These are phyloP conservation scores for Tympanopsis confertula DNA, from an alignment of 2,329 filamentous ascomycete species.

Conservation along the genomic window DNA sequence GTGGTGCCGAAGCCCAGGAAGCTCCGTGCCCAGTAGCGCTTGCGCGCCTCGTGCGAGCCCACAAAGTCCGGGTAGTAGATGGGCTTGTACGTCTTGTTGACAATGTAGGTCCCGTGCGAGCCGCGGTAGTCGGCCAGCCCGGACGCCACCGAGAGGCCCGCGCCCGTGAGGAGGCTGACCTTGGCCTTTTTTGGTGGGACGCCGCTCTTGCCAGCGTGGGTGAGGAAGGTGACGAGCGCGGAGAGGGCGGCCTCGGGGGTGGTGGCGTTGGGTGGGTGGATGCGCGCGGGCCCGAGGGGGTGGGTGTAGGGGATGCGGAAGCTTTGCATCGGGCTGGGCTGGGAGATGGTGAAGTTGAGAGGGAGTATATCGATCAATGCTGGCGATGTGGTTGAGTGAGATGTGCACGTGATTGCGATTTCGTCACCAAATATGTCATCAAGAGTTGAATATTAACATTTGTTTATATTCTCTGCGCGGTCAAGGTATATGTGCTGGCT, in stretches of 20 bases:
- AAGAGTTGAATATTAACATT: no score
- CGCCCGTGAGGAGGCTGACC: slow-evolving; percentile 43
- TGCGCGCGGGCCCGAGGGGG: slow-evolving; percentile 62
- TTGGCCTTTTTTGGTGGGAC: slow-evolving; percentile 8
- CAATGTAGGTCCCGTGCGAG: slow-evolving; percentile 55
- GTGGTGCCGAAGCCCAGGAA: slow-evolving; percentile 68
- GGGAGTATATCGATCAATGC: no score
- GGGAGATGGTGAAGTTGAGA: no score
- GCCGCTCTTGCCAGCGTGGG: slow-evolving; percentile 21
- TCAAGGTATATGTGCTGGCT: no score
- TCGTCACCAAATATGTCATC: no score
- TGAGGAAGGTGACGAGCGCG: slow-evolving; percentile 68
- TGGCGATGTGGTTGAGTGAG: no score
- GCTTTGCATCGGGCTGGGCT: slow-evolving; percentile 31
- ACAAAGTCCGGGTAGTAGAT: slow-evolving; percentile 65
- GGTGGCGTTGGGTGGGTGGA: slow-evolving; percentile 62
- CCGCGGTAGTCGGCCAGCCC: slow-evolving; percentile 63
- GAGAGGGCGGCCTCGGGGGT: slow-evolving; percentile 63
- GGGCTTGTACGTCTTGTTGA: slow-evolving; percentile 56
- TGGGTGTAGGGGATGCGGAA: slow-evolving; percentile 78
- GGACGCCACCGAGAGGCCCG: slow-evolving; percentile 61
- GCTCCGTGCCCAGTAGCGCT: slow-evolving; percentile 63
- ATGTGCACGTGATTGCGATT: no score
- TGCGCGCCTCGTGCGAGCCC: slow-evolving; percentile 49
- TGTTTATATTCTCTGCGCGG: no score